Evolutionary conservation across 441 rosid species (phyloP).

Genomic region (Populus hybrid): DNA sequence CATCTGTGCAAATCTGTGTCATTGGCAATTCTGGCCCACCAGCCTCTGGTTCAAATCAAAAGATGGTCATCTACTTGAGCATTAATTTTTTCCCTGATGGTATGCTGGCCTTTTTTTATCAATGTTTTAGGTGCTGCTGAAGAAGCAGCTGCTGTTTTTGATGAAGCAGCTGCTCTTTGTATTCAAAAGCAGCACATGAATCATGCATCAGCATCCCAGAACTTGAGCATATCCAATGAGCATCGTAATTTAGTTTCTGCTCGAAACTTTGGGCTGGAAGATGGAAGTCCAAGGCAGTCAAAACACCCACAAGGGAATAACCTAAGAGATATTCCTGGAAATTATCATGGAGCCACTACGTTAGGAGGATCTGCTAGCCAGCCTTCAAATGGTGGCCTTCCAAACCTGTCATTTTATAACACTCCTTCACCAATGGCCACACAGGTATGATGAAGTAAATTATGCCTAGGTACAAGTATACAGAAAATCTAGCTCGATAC

Average conservation of each 20-base stretch:
- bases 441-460: constrained; percentile 46
- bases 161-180: constrained; percentile 77
- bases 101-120: constrained; percentile 1
- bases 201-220: constrained; percentile 45
- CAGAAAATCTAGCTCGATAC: not conserved
- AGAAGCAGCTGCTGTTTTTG: constrained; percentile 78
- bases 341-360: constrained; percentile 40
- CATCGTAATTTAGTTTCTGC: constrained; percentile 46
- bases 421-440: constrained; percentile 88
- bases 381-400: constrained; percentile 60
- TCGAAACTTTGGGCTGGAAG: constrained; percentile 51
- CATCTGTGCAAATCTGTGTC: constrained; percentile 5
- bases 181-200: constrained; percentile 75
- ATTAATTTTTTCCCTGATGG: not conserved
- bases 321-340: constrained; percentile 68
- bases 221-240: constrained; percentile 45
- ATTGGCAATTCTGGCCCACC: not conserved
- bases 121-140: constrained; percentile 75
- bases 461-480: not conserved
- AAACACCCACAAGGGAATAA: constrained; percentile 68
- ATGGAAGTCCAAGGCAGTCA: constrained; percentile 60
- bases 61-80: constrained; percentile 6
- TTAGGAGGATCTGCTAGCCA: constrained; percentile 50
- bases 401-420: constrained; percentile 64
- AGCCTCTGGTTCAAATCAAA: not conserved